Evolutionary conservation across 2,329 filamentous ascomycete species (phyloP).

Genomic region (Pseudogymnoascus sp.): DNA sequence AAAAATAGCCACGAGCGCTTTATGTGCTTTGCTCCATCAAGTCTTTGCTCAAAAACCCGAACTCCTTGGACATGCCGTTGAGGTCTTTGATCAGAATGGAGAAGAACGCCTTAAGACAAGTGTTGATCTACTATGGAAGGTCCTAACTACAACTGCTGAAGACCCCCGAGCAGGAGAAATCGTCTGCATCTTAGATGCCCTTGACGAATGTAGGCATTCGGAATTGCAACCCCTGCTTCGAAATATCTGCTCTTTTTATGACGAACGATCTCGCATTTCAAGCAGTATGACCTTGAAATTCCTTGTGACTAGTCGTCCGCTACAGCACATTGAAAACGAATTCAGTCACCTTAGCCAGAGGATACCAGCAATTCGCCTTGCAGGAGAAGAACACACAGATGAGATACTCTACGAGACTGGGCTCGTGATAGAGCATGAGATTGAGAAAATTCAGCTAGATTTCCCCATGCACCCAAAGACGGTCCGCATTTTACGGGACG

Average conservation of each 20-base stretch:
- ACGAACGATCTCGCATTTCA: conserved; percentile 2
- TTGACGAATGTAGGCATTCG: conserved; percentile 31
- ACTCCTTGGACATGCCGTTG: conserved; percentile 30
- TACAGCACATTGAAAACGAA: conserved; percentile 23
- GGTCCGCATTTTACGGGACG: background rate
- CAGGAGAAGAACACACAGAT: conserved; percentile 31
- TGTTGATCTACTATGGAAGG: conserved; percentile 27
- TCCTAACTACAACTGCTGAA: conserved; percentile 24
- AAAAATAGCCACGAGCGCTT: conserved; percentile 28
- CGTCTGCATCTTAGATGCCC: conserved; percentile 33
- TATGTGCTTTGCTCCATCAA: conserved; percentile 36
- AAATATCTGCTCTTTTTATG: background rate
- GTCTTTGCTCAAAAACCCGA: conserved; percentile 28
- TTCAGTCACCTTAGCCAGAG: conserved; percentile 19
- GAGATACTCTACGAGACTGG: conserved; percentile 31
- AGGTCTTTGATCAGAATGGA: conserved; percentile 18
- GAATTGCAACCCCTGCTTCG: conserved; percentile 22
- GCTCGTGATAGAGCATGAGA: conserved; percentile 26
- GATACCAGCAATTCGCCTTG: conserved; percentile 29
- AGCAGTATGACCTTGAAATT: conserved; percentile 24
- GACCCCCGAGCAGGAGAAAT: conserved; percentile 27
- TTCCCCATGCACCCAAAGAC: background rate
- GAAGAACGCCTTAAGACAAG: conserved; percentile 23
- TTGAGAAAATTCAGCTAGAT: conserved; percentile 18
- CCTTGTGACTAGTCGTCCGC: conserved; percentile 32